Conservation (phyloP, 228 moss, liverwort and hornwort species). For the Sphagnum fallax region DNA sequence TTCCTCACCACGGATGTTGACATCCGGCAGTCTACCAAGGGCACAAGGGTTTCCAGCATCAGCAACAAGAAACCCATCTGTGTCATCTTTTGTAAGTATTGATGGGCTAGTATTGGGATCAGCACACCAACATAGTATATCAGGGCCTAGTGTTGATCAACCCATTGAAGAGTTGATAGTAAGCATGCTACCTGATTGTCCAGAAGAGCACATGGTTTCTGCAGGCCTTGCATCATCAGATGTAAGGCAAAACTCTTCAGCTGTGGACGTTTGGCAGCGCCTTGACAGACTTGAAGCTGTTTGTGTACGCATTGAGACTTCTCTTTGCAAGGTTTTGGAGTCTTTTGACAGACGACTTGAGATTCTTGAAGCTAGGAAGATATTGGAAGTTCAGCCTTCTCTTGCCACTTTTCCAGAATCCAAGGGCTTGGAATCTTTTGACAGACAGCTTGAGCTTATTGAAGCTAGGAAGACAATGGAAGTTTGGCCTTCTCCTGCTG, state of each 20-base stretch:
- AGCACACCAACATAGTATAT: slow-evolving; percentile 6
- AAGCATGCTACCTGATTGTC: slow-evolving; percentile 12
- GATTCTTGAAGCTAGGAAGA: slow-evolving; percentile 29
- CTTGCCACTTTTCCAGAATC: too few species aligned
- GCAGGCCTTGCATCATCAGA: background rate
- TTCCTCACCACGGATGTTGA: slow-evolving; percentile 47
- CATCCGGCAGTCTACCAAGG: slow-evolving; percentile 69
- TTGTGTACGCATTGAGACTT: slow-evolving; percentile 65
- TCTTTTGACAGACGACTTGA: slow-evolving; percentile 64
- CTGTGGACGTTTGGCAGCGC: slow-evolving; percentile 47
- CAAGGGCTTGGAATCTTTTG: slow-evolving; percentile 45
- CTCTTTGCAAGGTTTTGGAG: slow-evolving; percentile 53
- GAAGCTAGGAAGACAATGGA: slow-evolving; percentile 14
- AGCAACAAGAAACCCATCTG: slow-evolving; percentile 24
- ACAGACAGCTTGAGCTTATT: slow-evolving; percentile 52
- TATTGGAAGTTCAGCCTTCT: background rate
- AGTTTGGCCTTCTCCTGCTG: background rate
- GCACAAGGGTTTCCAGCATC: slow-evolving; percentile 57
- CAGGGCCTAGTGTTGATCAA: slow-evolving; percentile 15
- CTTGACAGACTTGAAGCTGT: slow-evolving; percentile 65
- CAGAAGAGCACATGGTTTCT: background rate
- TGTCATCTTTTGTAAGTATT: slow-evolving; percentile 9
- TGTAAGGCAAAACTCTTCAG: slow-evolving; percentile 21
- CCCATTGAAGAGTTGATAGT: slow-evolving; percentile 18
- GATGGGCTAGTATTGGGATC: slow-evolving; percentile 8